Base-by-base conservation (phyloP, 73 alveolate genomes). In the Paramecium caudatum region DNA sequence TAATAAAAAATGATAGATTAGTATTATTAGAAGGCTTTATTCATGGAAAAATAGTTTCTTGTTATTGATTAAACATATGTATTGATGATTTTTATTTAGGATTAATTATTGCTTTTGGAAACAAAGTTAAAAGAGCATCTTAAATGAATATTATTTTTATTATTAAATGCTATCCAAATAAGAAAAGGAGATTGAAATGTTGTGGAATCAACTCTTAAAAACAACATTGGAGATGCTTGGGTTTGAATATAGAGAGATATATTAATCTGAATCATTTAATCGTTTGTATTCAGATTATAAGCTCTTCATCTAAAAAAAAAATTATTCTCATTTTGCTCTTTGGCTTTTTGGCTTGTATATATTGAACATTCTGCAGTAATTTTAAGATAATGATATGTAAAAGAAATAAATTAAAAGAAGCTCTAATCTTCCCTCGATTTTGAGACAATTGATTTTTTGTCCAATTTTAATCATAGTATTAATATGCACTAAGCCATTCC, bases 271-370 rank as follows among this genome's bases (percentile, higher is more conserved):
- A 55, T 55, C 80, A 4, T 55, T 55, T 55, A 55, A 55, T 55
- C 80, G 80, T 23, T 55, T 55, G 30, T 55, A 55, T 10, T 55
- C 80, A 55, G 80, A 55, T 55, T 55, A 55, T 25, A 55, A 55
- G 30, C 23, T 55, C 46, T 55, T 55, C 46, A 55, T 43, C 10
- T 23, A 55, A 23, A 55, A 55, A 25, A 55, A 43, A 23, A 55
- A 55, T 55, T 55, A 55, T 55, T 55, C 80, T 0, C 80, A 55
- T 55, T 55, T 55, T 55, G 80, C 27, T 27, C 30, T 55, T 27
- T 55, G 80, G 80, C 80, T 55, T 21, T 55, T 55, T 55, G 80
- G 80, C 9, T 55, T 55, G 23, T 55, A 55, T 55, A 23, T 9
- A 10, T 12, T 55, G 12, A 55, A 55, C 30, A 8, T 55, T 55